phyloP scores from a whole-genome alignment of 441 rosid genomes.

The Erodium chrysanthum region DNA sequence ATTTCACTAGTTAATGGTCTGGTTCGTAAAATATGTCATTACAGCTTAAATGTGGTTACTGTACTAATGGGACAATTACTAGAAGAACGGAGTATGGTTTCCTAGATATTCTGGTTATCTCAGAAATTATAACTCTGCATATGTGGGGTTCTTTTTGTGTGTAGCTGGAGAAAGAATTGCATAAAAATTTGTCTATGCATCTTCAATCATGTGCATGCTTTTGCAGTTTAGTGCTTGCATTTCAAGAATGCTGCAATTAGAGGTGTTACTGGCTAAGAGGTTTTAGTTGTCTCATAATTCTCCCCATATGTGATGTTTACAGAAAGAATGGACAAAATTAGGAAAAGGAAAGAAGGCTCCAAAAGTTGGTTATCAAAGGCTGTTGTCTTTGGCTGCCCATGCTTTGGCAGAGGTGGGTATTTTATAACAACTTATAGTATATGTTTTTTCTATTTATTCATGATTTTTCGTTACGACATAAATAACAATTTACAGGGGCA shows the following conservation, averaged over 20 bases:
- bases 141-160: not conserved
- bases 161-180: not conserved
- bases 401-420: slow-evolving; percentile 76
- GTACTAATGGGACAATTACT: not conserved
- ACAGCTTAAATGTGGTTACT: not conserved
- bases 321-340: slow-evolving; percentile 37
- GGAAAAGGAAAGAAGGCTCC: slow-evolving; percentile 39
- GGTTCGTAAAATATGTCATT: not conserved
- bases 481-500: slow-evolving; percentile 35
- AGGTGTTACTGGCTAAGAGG: not conserved
- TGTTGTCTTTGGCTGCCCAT: slow-evolving; percentile 85
- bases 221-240: not conserved
- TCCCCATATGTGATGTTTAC: slow-evolving; percentile 16
- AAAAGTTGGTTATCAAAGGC: slow-evolving; percentile 56
- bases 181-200: not conserved
- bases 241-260: not conserved
- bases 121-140: not conserved
- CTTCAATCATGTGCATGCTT: not conserved
- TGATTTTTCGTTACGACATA: slow-evolving; percentile 9
- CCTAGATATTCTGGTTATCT: not conserved
- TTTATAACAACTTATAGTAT: slow-evolving; percentile 1
- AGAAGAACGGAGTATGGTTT: not conserved
- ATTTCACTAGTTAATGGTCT: too few relatives aligned
- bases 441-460: slow-evolving; percentile 3
- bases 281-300: not conserved